A percentile compares a stretch with the other conserved stretches of the same genome.
Conservation (phyloP, 106 monocot species). For the Gastrodia elata region DNA sequence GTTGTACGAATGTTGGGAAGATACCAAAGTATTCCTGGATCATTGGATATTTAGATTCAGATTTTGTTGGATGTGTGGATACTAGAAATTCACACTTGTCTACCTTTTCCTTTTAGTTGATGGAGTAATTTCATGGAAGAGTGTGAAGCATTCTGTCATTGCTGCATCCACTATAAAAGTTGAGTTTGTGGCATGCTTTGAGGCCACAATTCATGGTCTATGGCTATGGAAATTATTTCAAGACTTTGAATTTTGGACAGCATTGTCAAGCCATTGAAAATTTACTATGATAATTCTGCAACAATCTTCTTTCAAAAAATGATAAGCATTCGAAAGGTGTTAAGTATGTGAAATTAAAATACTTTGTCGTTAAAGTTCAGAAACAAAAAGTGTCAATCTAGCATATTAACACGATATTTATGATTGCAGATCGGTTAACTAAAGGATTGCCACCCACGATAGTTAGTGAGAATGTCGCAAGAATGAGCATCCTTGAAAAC, state of each 20-base stretch:
- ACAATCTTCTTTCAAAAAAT: neutral
- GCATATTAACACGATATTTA: neutral
- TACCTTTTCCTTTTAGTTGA: conserved; percentile 7
- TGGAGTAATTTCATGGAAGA: conserved; percentile 11
- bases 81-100: neutral
- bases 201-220: neutral
- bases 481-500: conserved; percentile 8
- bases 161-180: conserved; percentile 8
- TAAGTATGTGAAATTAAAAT: conserved; percentile 14
- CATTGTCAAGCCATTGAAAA: conserved; percentile 10
- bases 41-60: conserved; percentile 12
- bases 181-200: conserved; percentile 13
- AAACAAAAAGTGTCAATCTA: conserved; percentile 9
- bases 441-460: conserved; percentile 9
- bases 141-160: conserved; percentile 8
- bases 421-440: conserved; percentile 1
- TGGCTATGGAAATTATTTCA: conserved; percentile 11
- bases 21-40: conserved; percentile 13
- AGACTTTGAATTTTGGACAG: conserved; percentile 5
- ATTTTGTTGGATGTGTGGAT: conserved; percentile 11
- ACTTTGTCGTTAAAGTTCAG: conserved; percentile 10
- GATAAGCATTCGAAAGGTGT: conserved; percentile 6
- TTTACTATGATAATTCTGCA: conserved; percentile 16
- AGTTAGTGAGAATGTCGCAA: conserved; percentile 10
- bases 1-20: conserved; percentile 3